Base-by-base conservation (phyloP, 2,329 filamentous ascomycete species). In the Ambrosiella xylebori region DNA sequence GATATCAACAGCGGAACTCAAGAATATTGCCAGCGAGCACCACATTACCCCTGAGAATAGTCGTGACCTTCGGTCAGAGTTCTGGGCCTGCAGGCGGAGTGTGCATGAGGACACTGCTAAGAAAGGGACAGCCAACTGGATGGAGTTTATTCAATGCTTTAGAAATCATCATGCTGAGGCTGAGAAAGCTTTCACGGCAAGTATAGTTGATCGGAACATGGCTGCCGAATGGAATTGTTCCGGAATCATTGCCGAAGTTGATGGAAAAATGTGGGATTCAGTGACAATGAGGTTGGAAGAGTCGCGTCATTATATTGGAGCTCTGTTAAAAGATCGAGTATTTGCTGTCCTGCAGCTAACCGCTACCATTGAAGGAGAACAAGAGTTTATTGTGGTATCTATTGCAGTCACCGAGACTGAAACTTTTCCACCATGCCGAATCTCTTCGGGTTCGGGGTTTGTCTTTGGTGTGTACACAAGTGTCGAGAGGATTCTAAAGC, bases 311-410 rank as follows among this genome's bases (percentile, higher is more conserved):
- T 72, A 73, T 51, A 73, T 88, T 56, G 76, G 77, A 0, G 70
- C 73, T 2, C 73, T 79, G n/a, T 71, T 88, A 7, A 74, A 75
- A 59, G 76, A 82, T 62, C 79, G 85, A 54, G 76, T 79, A 1
- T 89, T 88, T 63, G 76, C 81, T 13, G 79, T 84, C 1, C 66
- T 88, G 54, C 79, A 86, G 65, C 70, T 85, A 58, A 79, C 80
- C 44, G 62, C 40, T 7, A 61, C 59, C 4, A 52, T 53, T 13
- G 64, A 60, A n/a, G 66, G 63, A n/a, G 63, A 61, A 15, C 64
- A 41, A 68, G 76, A 80, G 65, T 78, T 83, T 59, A 57, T 81
- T 7, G 72, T 83, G 2, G 71, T 83, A 36, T 81, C 79, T 57
- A 74, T 85, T 44, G 71, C 79, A 15, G 68, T 81, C 15, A 68